phyloP scores from a whole-genome alignment of 2,329 filamentous ascomycete genomes.

The Phialocephala sp. region DNA sequence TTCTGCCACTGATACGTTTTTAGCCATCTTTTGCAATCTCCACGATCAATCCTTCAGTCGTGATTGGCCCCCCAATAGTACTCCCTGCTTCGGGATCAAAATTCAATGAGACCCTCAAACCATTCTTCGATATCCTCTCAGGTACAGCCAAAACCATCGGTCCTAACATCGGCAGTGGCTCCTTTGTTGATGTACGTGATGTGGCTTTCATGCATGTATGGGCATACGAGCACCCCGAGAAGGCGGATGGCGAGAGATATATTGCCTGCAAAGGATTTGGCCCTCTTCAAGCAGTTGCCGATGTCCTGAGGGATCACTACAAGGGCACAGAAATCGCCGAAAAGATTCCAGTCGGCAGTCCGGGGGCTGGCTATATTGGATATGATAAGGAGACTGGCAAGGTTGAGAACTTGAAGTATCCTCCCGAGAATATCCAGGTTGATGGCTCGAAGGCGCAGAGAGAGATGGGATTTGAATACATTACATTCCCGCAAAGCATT shows the following conservation, averaged over 20 bases:
- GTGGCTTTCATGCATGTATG: slow-evolving; percentile 49
- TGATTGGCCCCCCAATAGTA: slow-evolving; percentile 48
- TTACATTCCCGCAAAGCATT: slow-evolving; percentile 37
- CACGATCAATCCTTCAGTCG: slow-evolving; percentile 49
- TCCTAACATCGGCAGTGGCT: slow-evolving; percentile 36
- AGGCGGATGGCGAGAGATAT: slow-evolving; percentile 50
- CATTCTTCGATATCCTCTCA: slow-evolving; percentile 45
- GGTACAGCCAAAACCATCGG: slow-evolving; percentile 41
- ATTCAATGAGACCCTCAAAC: slow-evolving; percentile 44
- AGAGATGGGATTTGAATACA: slow-evolving; percentile 40
- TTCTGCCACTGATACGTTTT: slow-evolving; percentile 13
- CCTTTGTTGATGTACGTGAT: slow-evolving; percentile 52
- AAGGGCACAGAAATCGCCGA: slow-evolving; percentile 41
- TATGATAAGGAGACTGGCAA: slow-evolving; percentile 34
- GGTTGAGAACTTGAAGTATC: slow-evolving; percentile 27
- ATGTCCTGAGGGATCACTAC: slow-evolving; percentile 48
- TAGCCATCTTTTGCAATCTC: slow-evolving; percentile 48
- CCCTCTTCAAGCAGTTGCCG: slow-evolving; percentile 47
- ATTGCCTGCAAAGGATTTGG: slow-evolving; percentile 44
- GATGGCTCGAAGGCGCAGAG: slow-evolving; percentile 40
- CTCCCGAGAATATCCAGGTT: slow-evolving; percentile 31
- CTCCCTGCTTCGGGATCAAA: slow-evolving; percentile 40
- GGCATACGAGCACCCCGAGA: slow-evolving; percentile 44
- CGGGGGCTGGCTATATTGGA: slow-evolving; percentile 48
- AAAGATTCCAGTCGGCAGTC: slow-evolving; percentile 46